Evolutionary conservation across 2,329 filamentous ascomycete genomes (phyloP), one percentile per base, ranked within the genome.

Genomic region (Aspergillus ustus): DNA sequence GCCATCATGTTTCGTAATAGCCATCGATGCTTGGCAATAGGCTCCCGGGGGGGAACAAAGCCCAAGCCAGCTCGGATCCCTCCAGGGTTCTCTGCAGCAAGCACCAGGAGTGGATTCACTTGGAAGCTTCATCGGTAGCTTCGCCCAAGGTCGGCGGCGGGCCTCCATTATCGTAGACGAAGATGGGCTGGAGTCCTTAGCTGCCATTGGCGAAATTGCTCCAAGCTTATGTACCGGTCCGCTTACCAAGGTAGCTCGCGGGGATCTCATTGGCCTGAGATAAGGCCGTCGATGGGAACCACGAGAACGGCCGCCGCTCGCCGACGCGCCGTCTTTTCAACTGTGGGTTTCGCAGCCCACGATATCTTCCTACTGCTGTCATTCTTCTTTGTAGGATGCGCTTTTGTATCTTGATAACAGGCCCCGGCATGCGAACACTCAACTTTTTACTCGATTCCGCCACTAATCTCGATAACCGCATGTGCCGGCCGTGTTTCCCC

Each of bases 401-500:
- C n/a, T 8, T 53, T 37, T 43, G 34, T 4, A 25, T n/a, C 34
- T 44, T 28, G 51, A 53, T 53, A 53, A 53, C 51, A 34, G 31
- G 7, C 8, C 31, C 13, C 11, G 4, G 3, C 34, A 40, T 40
- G 34, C 13, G 34, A 40, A 17, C 34, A 11, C 53, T 25, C 49
- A 50, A 43, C 29, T 52, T 48, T 44, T 57, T 63, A 63, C 61
- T 63, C 52, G 48, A 60, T 52, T 17, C 40, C 20, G 28, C 58
- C 54, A 59, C 51, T 61, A 61, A 63, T 63, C 8, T 63, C 8
- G n/a, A 22, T 49, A 50, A 37, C 46, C 52, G 19, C 48, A 50
- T 22, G 37, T 52, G 34, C 52, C 31, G 19, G 34, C 52, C 31
- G 19, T 25, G 13, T 50, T 29, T 50, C 48, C 48, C 48, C 28